phyloP scores from a whole-genome alignment of 257 asterid species.

The Cynanchum wilfordii region DNA sequence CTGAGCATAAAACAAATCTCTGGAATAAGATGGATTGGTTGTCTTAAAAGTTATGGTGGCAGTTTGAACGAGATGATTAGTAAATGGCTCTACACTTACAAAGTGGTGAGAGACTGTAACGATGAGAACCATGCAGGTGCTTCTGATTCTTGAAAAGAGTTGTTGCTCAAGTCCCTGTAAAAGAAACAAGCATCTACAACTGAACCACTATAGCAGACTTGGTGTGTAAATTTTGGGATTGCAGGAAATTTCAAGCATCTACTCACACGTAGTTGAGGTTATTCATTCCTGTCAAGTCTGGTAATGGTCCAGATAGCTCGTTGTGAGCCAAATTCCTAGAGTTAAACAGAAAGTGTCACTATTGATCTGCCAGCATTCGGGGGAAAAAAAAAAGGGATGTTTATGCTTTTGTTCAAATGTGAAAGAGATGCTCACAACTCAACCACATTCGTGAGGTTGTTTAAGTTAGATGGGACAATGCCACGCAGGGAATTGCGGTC shows the following conservation, averaged over 20 bases:
- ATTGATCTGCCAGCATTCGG: neutral
- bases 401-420: neutral
- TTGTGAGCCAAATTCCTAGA: slow-evolving; percentile 83
- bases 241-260: neutral
- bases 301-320: slow-evolving; percentile 59
- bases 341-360: neutral
- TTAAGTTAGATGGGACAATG: slow-evolving; percentile 52
- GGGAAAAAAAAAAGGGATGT: neutral
- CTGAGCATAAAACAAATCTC: slow-evolving; percentile 35
- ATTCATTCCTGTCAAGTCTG: slow-evolving; percentile 71
- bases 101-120: slow-evolving; percentile 65
- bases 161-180: slow-evolving; percentile 87
- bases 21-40: slow-evolving; percentile 19
- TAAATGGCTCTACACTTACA: slow-evolving; percentile 44
- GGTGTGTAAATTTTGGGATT: neutral
- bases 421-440: slow-evolving; percentile 60
- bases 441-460: slow-evolving; percentile 61
- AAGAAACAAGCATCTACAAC: neutral
- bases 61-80: neutral
- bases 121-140: slow-evolving; percentile 80
- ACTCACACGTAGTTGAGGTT: slow-evolving; percentile 79
- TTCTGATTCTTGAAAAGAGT: slow-evolving; percentile 57
- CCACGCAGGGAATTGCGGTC: slow-evolving; percentile 70
- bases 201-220: neutral
- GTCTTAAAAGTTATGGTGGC: neutral